phyloP scores from a whole-genome alignment of 1,284 basidiomycete genomes.

The Tranzscheliella williamsii region DNA sequence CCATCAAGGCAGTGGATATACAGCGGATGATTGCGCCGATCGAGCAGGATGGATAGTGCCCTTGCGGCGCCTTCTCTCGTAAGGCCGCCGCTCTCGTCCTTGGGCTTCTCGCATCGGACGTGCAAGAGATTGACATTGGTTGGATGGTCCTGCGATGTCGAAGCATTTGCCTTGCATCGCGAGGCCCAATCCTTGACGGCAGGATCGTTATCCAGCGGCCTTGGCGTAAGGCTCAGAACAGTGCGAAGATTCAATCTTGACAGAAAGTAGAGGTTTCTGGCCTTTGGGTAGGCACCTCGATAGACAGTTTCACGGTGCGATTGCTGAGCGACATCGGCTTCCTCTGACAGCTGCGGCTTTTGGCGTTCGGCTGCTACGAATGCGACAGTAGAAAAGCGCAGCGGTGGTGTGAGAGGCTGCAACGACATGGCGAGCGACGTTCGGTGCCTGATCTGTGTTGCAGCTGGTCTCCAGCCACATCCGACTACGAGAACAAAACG shows the following conservation, averaged over 20 bases:
- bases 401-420: conserved; percentile 47
- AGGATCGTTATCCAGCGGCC: conserved; percentile 47
- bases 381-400: conserved; percentile 49
- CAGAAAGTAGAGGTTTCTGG: conserved; percentile 54
- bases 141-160: neutral
- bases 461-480: no score
- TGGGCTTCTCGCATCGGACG: conserved; percentile 54
- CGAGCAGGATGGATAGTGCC: conserved; percentile 46
- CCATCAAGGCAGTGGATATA: conserved; percentile 60
- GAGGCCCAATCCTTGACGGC: conserved; percentile 40
- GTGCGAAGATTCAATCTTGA: conserved; percentile 49
- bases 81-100: conserved; percentile 55
- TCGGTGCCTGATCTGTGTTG: neutral
- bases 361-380: conserved; percentile 7
- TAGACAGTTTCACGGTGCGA: conserved; percentile 45
- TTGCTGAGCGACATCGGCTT: neutral
- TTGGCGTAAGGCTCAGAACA: conserved; percentile 56
- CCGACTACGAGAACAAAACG: no score
- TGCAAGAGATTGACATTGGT: conserved; percentile 39
- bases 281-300: conserved; percentile 56
- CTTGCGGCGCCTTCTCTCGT: conserved; percentile 48
- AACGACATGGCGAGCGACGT: conserved; percentile 16
- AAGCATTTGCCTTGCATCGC: neutral
- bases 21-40: conserved; percentile 49
- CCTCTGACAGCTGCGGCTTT: neutral